Evolutionary conservation across 768 basidiomycete genomes (phyloP).

Genomic region (Leccinum fibrillosum): DNA sequence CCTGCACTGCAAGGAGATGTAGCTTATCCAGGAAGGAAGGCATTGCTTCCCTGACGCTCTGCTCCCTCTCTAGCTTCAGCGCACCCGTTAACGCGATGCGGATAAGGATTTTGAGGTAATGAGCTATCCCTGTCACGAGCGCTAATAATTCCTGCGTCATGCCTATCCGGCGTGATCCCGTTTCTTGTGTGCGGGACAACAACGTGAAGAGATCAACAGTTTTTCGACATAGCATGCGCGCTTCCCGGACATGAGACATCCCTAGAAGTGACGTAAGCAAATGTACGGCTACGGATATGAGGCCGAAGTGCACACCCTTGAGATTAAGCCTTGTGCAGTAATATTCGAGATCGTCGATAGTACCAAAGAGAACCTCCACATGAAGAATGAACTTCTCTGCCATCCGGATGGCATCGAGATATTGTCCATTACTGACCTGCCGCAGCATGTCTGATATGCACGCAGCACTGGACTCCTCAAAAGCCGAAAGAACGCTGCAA

Average conservation of each 20-base stretch:
- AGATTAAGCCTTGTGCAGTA: conserved; percentile 75
- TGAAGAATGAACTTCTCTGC: conserved; percentile 98
- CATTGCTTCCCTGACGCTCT: conserved; percentile 79
- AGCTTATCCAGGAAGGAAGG: conserved; percentile 88
- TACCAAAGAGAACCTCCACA: conserved; percentile 95
- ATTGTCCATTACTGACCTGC: conserved; percentile 95
- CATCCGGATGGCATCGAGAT: conserved; percentile 96
- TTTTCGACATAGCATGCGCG: conserved; percentile 97
- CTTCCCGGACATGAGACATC: conserved; percentile 98
- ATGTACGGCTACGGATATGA: not conserved
- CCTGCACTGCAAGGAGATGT: conserved; percentile 84
- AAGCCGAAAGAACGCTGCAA: conserved; percentile 85
- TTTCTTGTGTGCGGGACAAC: conserved; percentile 93
- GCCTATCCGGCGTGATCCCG: conserved; percentile 84
- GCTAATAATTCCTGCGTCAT: conserved; percentile 98
- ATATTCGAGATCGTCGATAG: conserved; percentile 93
- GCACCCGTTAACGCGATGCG: conserved; percentile 96
- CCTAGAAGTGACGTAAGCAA: conserved; percentile 45
- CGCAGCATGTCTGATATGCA: conserved; percentile 99
- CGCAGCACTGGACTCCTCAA: conserved; percentile 98
- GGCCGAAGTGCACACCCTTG: conserved; percentile 63
- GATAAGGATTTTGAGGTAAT: conserved; percentile 99
- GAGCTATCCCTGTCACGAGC: conserved; percentile 96
- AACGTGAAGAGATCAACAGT: conserved; percentile 98
- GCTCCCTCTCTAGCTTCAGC: conserved; percentile 91